These are phyloP conservation scores for Penicillium janthinellum DNA, from an alignment of 2,329 filamentous ascomycete genomes.

Conservation along the genomic window DNA sequence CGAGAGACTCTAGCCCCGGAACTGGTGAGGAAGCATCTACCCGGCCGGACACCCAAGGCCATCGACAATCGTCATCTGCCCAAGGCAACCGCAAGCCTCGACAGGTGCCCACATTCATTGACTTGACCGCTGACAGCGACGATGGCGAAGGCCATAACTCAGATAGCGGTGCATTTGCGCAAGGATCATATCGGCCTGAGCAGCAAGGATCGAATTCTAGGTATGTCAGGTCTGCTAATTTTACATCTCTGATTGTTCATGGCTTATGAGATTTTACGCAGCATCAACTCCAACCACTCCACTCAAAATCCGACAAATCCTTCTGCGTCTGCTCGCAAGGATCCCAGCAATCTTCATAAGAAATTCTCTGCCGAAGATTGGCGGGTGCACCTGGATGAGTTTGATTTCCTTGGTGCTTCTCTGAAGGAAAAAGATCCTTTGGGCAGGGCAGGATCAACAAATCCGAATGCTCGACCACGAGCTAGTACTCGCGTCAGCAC, in stretches of 20 bases:
- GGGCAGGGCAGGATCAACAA: conserved; percentile 20
- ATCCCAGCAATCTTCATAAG: conserved; percentile 38
- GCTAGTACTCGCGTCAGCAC: conserved; percentile 25
- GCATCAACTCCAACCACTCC: conserved; percentile 8
- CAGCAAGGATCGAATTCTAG: conserved; percentile 18
- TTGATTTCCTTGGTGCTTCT: conserved; percentile 41
- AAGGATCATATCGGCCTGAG: conserved; percentile 15
- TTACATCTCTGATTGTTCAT: neutral
- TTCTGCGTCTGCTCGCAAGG: conserved; percentile 35
- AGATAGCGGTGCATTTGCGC: conserved; percentile 32
- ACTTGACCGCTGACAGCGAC: conserved; percentile 31
- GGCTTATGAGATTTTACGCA: neutral
- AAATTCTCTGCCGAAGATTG: conserved; percentile 48
- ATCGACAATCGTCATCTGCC: conserved; percentile 10
- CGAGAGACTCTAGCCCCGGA: conserved; percentile 26
- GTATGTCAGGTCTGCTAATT: conserved; percentile 10
- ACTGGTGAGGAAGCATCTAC: conserved; percentile 36
- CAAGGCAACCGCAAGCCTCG: conserved; percentile 17
- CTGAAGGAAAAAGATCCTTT: conserved; percentile 26
- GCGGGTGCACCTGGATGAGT: conserved; percentile 39
- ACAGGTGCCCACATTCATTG: conserved; percentile 20
- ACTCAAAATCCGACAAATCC: conserved; percentile 10
- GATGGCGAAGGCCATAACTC: conserved; percentile 36
- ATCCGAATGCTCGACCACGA: conserved; percentile 24
- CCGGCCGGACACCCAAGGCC: conserved; percentile 11